Evolutionary conservation across 2,329 filamentous ascomycete genomes (phyloP), one percentile per base, ranked within the genome.

Genomic region (Byssoonygena ceratinophila): DNA sequence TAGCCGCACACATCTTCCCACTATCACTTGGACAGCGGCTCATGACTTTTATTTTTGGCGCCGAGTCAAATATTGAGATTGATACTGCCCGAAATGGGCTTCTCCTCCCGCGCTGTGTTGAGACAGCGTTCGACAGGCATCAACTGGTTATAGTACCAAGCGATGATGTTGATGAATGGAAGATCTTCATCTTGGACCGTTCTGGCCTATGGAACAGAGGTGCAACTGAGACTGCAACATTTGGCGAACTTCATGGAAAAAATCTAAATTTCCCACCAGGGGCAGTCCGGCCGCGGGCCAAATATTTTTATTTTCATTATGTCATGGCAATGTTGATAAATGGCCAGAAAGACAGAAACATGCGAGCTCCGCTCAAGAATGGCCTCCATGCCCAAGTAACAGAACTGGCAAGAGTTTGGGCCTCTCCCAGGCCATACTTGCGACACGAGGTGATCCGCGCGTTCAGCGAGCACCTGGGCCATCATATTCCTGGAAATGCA

Each of bases 71-170:
- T 14, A 16, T 27, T 12, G 52, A 56, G 37, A 37, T 56, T 11
- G 54, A 56, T 39, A 39, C 43, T 5, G 52, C 52, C 11, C n/a
- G 22, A 45, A 56, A 56, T 41, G 55, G 52, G 14, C 43, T 56
- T 12, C 31, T 40, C 22, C 51, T 46, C 18, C 48, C 45, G n/a
- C 8, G 20, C 4, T 22, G 22, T 7, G 12, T 45, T 23, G 43
- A 31, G 14, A 8, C 7, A 12, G 25, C 40, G 1, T 55, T 53
- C 18, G 51, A 50, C 37, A 39, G 51, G 2, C 46, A 46, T 18
- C 29, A 50, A 23, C 20, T 54, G 16, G 34, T 40, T 5, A 51
- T 54, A 6, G 23, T 46, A 2, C 52, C 52, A 37, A 2, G n/a
- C 14, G 7, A 34, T 34, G 32, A 12, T 9, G 32, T 4, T 12